Percentiles rank a stretch among this genome's conserved stretches.
phyloP scores from a whole-genome alignment of 2,329 filamentous ascomycete species.

The Colletotrichum paranaense region DNA sequence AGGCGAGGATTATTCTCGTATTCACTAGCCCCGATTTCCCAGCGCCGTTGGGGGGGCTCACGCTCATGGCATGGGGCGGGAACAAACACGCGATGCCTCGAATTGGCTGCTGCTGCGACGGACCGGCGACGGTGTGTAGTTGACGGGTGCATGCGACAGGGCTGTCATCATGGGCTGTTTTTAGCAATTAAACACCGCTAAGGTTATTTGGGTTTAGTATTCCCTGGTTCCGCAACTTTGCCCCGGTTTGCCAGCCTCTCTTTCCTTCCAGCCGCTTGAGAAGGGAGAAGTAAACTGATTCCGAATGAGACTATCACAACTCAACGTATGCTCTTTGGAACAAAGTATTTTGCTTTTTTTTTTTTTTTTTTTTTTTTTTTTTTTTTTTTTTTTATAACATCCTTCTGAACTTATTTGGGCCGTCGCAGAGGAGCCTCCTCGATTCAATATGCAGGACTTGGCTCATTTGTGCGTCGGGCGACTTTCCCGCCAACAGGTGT shows the following conservation, averaged over 20 bases:
- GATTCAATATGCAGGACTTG: not conserved
- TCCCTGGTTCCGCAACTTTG: slow-evolving; percentile 1
- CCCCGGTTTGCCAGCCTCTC: slow-evolving; percentile 16
- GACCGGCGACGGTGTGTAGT: not conserved
- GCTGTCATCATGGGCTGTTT: slow-evolving; percentile 24
- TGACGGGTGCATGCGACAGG: not conserved
- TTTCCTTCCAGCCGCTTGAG: not conserved
- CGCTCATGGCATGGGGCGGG: not conserved
- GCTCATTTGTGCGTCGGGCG: not conserved
- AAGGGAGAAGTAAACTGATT: not conserved
- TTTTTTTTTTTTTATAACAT: too few species aligned
- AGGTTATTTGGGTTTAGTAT: not conserved
- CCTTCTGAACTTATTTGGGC: not conserved
- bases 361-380: not conserved
- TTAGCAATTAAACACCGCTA: slow-evolving; percentile 17
- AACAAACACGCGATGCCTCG: slow-evolving; percentile 1
- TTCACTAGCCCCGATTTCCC: slow-evolving; percentile 18
- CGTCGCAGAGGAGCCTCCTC: not conserved
- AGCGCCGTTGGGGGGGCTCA: not conserved
- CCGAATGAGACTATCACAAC: not conserved
- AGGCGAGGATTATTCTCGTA: slow-evolving; percentile 27
- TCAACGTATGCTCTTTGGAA: not conserved
- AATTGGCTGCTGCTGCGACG: slow-evolving; percentile 6
- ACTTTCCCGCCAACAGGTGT: not conserved
- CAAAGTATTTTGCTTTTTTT: not conserved